Conservation (phyloP, 2,329 filamentous ascomycete genomes). For the Reticulascus tulasneorum region DNA sequence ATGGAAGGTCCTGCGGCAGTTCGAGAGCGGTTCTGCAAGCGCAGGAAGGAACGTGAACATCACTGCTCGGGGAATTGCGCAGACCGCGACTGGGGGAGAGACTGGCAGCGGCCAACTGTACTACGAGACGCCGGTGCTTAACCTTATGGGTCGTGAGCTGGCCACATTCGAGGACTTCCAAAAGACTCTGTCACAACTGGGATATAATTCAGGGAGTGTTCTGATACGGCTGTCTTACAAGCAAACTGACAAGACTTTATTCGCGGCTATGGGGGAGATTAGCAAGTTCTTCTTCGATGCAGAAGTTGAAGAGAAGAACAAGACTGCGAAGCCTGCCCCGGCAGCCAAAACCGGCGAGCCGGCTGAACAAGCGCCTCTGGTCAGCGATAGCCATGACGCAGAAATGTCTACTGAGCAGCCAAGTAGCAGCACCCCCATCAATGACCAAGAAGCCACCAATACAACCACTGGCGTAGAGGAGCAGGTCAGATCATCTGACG, state of each 20-base stretch:
- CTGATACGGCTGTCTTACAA: conserved; percentile 75
- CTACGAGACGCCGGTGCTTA: conserved; percentile 82
- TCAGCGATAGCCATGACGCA: background rate
- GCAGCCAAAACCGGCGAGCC: conserved; percentile 8
- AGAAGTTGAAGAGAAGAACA: conserved; percentile 21
- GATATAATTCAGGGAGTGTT: conserved; percentile 79
- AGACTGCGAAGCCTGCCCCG: conserved; percentile 9
- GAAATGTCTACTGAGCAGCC: no score
- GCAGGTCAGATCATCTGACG: conserved; percentile 3
- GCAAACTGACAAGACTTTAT: conserved; percentile 71
- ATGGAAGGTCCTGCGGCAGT: conserved; percentile 86
- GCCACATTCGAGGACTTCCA: conserved; percentile 77
- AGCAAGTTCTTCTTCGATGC: conserved; percentile 65
- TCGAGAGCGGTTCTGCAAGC: conserved; percentile 72
- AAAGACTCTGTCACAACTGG: conserved; percentile 82
- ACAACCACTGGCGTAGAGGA: background rate
- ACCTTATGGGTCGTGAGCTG: conserved; percentile 78
- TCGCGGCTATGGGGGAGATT: conserved; percentile 82
- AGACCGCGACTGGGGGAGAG: conserved; percentile 48
- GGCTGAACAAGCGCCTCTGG: conserved; percentile 1
- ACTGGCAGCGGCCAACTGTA: conserved; percentile 69
- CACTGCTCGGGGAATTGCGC: conserved; percentile 75
- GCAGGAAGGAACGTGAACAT: conserved; percentile 67
- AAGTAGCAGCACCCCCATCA: no score
- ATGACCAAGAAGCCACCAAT: background rate